phyloP scores from a whole-genome alignment of 164 flowering plant genomes.

The Nelumbo lutea region DNA sequence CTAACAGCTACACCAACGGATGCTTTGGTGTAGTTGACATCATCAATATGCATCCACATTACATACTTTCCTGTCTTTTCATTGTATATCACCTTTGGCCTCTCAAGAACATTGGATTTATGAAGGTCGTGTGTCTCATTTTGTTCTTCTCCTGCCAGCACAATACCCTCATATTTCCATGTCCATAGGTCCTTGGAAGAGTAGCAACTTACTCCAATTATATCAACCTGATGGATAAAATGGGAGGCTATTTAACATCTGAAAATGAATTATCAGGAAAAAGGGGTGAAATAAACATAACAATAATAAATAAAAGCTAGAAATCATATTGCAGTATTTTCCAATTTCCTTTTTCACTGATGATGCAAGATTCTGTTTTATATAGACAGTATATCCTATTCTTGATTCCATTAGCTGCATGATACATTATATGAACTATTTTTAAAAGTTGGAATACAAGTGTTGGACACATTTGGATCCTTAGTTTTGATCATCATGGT shows the following conservation, averaged over 20 bases:
- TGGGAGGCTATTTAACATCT: not conserved
- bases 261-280: not conserved
- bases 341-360: too few relatives aligned
- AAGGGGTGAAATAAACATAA: not conserved
- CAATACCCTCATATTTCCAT: conserved; percentile 95
- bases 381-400: too few relatives aligned
- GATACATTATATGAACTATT: too few relatives aligned
- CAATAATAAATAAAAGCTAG: too few relatives aligned
- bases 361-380: too few relatives aligned
- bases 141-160: conserved; percentile 67
- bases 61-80: conserved; percentile 70
- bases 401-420: too few relatives aligned
- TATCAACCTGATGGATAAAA: conserved; percentile 65
- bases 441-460: too few relatives aligned
- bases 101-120: conserved; percentile 82
- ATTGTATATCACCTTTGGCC: conserved; percentile 94
- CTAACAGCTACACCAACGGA: conserved; percentile 80
- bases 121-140: conserved; percentile 82
- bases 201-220: conserved; percentile 96
- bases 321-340: too few relatives aligned
- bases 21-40: conserved; percentile 91
- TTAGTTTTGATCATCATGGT: too few relatives aligned
- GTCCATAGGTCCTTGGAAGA: conserved; percentile 96
- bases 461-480: too few relatives aligned
- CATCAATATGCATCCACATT: conserved; percentile 99